A percentile compares a stretch with the other conserved stretches of the same genome.
These are phyloP conservation scores for Backusella morwellensis DNA, from an alignment of 192 early-diverging fungal species.

Conservation along the genomic window DNA sequence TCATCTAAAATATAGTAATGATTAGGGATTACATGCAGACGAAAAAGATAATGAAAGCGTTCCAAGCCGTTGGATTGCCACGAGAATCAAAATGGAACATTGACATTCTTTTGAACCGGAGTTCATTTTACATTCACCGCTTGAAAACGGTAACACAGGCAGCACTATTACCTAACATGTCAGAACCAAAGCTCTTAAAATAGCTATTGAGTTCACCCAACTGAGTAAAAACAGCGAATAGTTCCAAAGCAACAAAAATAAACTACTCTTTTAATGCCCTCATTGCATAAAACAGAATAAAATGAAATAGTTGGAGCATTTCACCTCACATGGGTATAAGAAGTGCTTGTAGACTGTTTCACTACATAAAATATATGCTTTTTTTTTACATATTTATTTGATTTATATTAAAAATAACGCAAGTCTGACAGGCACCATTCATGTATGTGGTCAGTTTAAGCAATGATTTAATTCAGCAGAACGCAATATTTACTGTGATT, in stretches of 20 bases:
- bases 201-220: background rate
- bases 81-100: constrained; percentile 5
- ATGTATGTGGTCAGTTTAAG: background rate
- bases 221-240: background rate
- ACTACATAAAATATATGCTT: background rate
- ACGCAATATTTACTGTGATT: background rate
- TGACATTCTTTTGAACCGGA: background rate
- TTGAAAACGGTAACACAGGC: background rate
- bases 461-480: background rate
- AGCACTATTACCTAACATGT: background rate
- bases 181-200: background rate
- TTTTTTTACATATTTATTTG: background rate
- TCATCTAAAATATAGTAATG: background rate
- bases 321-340: background rate
- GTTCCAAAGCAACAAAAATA: background rate
- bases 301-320: background rate
- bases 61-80: background rate
- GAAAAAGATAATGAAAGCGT: background rate
- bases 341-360: background rate
- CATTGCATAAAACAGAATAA: too few relatives aligned
- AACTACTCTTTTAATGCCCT: too few relatives aligned
- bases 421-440: background rate
- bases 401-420: background rate
- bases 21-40: background rate
- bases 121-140: background rate